Conservation (phyloP, 208 protist genomes). For the Leishmania tarentolae region DNA sequence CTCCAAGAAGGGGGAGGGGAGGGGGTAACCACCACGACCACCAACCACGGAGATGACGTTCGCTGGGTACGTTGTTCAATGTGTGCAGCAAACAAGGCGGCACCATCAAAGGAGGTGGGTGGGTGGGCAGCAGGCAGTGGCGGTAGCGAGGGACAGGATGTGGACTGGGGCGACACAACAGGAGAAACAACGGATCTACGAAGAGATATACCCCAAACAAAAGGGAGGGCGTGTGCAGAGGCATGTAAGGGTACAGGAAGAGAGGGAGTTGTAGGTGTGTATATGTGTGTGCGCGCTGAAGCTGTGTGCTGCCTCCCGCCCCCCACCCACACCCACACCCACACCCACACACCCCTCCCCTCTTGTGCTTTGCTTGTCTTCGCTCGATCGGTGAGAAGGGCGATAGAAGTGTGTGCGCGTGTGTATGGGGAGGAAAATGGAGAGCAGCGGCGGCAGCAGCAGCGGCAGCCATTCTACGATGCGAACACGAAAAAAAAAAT, state of each 20-base stretch:
- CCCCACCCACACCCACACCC: too few species aligned
- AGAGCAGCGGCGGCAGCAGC: background rate
- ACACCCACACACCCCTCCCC: too few species aligned
- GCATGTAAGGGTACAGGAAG: background rate
- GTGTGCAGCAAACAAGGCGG: background rate
- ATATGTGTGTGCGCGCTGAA: background rate
- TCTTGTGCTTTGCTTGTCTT: too few species aligned
- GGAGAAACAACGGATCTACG: background rate
- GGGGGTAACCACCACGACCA: background rate
- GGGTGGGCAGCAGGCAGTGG: background rate
- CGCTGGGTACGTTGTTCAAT: background rate
- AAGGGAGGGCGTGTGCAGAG: background rate
- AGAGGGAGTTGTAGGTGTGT: background rate
- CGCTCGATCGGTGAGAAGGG: too few species aligned
- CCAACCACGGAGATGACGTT: background rate
- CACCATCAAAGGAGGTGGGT: background rate
- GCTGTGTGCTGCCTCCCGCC: background rate
- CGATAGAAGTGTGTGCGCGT: background rate
- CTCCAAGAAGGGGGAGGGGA: background rate
- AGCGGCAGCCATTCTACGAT: background rate
- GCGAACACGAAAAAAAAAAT: background rate
- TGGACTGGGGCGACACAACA: background rate
- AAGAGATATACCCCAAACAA: background rate
- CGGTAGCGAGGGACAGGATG: background rate
- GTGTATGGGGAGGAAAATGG: background rate